Percentiles rank a stretch among this genome's conserved stretches.
Evolutionary conservation across 345 rosid genomes (phyloP).

Genomic region (Lenwebbia sp.): DNA sequence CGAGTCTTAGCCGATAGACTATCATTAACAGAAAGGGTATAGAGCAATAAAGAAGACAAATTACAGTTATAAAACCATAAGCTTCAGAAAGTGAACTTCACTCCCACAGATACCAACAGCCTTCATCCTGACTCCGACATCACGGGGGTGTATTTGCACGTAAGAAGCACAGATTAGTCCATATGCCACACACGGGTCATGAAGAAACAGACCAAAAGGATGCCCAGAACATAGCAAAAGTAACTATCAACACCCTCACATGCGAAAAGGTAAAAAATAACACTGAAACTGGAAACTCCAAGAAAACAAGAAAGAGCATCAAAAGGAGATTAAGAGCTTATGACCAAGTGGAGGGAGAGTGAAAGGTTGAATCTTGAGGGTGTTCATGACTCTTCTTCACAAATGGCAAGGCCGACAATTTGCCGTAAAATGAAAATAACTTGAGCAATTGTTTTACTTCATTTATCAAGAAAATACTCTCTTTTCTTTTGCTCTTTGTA

Average conservation of each 20-base stretch:
- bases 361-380: slow-evolving; percentile 61
- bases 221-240: background rate
- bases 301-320: background rate
- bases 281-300: no score
- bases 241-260: background rate
- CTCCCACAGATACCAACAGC: slow-evolving; percentile 94
- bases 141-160: slow-evolving; percentile 44
- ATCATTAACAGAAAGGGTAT: background rate
- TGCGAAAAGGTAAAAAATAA: background rate
- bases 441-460: no score
- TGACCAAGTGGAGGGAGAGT: no score
- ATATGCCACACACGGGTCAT: background rate
- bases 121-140: slow-evolving; percentile 74
- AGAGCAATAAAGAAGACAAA: background rate
- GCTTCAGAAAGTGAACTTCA: slow-evolving; percentile 95
- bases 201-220: background rate
- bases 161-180: background rate
- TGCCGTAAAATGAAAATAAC: no score
- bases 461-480: no score
- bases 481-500: no score
- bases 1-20: background rate
- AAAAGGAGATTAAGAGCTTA: no score
- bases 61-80: background rate
- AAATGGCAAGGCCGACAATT: no score
- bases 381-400: slow-evolving; percentile 44